Conservation (phyloP, 768 basidiomycete genomes). For the Termitomyces sp. region DNA sequence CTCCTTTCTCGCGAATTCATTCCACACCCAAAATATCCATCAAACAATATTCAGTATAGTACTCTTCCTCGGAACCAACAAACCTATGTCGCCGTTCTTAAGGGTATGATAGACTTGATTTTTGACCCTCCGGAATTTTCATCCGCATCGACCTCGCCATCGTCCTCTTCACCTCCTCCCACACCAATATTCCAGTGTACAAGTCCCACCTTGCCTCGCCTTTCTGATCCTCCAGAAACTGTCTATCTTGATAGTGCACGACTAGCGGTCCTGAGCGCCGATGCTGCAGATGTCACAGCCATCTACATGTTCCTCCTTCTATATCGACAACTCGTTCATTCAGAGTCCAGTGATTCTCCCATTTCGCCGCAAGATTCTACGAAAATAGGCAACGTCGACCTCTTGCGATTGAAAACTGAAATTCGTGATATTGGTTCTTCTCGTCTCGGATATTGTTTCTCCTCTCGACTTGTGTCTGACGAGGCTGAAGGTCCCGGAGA, state of each 20-base stretch:
- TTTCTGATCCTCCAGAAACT: slow-evolving; percentile 65
- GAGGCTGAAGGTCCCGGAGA: slow-evolving; percentile 15
- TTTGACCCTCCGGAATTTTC: slow-evolving; percentile 43
- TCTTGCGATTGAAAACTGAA: slow-evolving; percentile 65
- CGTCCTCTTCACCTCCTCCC: slow-evolving; percentile 18
- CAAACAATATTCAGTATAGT: slow-evolving; percentile 35
- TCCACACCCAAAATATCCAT: slow-evolving; percentile 37
- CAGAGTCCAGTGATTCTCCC: slow-evolving; percentile 31
- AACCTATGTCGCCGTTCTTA: slow-evolving; percentile 50
- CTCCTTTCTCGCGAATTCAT: slow-evolving; percentile 35
- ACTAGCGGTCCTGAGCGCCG: slow-evolving; percentile 57
- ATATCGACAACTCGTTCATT: slow-evolving; percentile 67
- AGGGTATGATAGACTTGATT: slow-evolving; percentile 59
- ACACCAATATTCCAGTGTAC: slow-evolving; percentile 25
- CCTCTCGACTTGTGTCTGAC: slow-evolving; percentile 17
- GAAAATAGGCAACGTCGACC: slow-evolving; percentile 44
- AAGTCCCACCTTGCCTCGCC: slow-evolving; percentile 21
- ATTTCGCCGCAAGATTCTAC: slow-evolving; percentile 22
- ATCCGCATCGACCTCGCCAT: slow-evolving; percentile 27
- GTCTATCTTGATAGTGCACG: slow-evolving; percentile 75
- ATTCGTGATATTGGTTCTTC: slow-evolving; percentile 65
- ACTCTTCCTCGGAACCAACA: slow-evolving; percentile 46
- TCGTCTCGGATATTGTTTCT: slow-evolving; percentile 58
- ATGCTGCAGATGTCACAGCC: slow-evolving; percentile 69
- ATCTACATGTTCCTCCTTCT: slow-evolving; percentile 79